Evolutionary conservation across 345 rosid genomes (phyloP).

Genomic region (Rhodomyrtus tomentosa): DNA sequence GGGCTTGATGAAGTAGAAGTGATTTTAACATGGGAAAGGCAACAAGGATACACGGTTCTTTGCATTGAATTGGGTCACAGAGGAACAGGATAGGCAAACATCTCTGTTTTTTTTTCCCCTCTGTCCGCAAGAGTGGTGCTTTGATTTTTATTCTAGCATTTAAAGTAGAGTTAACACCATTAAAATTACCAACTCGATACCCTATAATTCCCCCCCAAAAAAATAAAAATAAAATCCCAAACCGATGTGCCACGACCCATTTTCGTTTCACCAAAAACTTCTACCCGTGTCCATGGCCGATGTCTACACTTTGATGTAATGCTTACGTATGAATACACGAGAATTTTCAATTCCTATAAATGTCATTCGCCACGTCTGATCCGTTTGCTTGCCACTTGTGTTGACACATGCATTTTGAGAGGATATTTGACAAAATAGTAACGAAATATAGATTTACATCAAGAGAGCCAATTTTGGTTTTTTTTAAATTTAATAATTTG

Average conservation of each 20-base stretch:
- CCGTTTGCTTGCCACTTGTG: no score
- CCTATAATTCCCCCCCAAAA: no score
- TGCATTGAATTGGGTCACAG: not conserved
- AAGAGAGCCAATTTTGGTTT: not conserved
- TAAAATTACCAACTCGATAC: not conserved
- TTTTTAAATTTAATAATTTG: not conserved
- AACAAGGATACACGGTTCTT: not conserved
- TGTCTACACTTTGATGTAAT: not conserved
- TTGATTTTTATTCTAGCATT: not conserved
- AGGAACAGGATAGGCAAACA: not conserved
- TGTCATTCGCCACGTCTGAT: not conserved
- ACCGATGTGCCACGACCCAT: not conserved
- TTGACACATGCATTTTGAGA: not conserved
- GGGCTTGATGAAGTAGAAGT: not conserved
- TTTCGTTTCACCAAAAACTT: not conserved
- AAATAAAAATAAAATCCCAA: not conserved
- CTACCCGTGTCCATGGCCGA: not conserved
- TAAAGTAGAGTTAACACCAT: not conserved
- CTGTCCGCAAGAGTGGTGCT: not conserved
- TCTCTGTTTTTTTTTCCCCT: not conserved
- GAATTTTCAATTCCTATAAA: not conserved
- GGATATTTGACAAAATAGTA: not conserved
- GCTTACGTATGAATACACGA: not conserved
- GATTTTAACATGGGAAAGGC: not conserved
- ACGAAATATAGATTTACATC: not conserved